Evolutionary conservation across 352 stramenopile species (phyloP), one percentile per base, ranked within the genome.

Genomic region (Aphanomyces astaci): DNA sequence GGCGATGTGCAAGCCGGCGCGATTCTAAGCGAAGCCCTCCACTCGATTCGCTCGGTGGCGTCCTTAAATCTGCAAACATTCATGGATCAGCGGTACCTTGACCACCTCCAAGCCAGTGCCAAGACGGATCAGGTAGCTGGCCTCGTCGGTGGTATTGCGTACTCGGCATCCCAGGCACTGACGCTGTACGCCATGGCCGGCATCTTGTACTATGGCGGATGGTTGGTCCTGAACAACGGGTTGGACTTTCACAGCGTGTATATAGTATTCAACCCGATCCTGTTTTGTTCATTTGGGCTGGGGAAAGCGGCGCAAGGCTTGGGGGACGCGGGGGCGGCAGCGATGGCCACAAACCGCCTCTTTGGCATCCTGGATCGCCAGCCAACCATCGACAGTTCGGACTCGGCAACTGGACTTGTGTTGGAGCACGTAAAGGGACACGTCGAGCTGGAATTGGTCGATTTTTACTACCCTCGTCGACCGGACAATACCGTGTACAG

Each of bases 221-320:
- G 64, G 15, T 76, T 84, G 68, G 82, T 92, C 22, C 76, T 66
- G 17, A 67, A 86, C 24, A 72, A 63, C 4, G 77, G 75, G 33
- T 77, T 87, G 33, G 78, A 73, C n/a, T 93, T 93, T 54, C 70
- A 88, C 53, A 71, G 88, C 36, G 78, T 94, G 56, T 83, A 91
- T 64, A 87, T 82, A 71, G 80, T 84, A 30, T 72, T 94, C 10
- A 87, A 91, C 66, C 75, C 81, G 5, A 80, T 92, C 40, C 77
- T 90, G 71, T 75, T 92, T 30, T 84, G 63, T 31, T 54, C 70
- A 27, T 75, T 84, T 40, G 74, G 70, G 0, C 52, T 81, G 7
- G 76, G 77, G 3, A 65, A 76, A 54, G 72, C 72, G 24, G 67
- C 68, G 13, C 72, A 73, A 36, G 73, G 75, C 73, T 40, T 73